Conservation (phyloP, 2,329 filamentous ascomycete species). For the Biscogniauxia mediterranea region DNA sequence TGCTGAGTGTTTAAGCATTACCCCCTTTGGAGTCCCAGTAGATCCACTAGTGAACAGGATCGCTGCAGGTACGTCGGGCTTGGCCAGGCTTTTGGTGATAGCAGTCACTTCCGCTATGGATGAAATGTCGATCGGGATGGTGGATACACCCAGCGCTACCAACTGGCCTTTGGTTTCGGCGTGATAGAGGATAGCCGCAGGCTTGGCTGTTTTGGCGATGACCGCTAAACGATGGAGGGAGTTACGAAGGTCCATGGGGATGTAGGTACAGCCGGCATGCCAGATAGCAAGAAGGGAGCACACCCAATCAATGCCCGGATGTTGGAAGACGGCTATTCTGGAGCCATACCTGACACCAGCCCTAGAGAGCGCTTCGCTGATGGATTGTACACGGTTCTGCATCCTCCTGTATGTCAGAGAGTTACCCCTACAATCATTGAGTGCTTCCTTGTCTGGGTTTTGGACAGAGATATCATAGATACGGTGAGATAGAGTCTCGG, state of each 20-base stretch:
- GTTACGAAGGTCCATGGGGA: slow-evolving; percentile 41
- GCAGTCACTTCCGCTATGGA: not conserved
- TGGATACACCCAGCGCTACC: not conserved
- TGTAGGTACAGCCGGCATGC: slow-evolving; percentile 36
- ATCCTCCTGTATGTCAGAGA: slow-evolving; percentile 37
- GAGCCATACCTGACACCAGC: slow-evolving; percentile 14
- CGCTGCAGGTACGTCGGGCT: slow-evolving; percentile 2
- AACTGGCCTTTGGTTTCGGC: not conserved
- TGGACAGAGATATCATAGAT: slow-evolving; percentile 34
- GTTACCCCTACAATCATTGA: slow-evolving; percentile 20
- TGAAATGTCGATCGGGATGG: not conserved
- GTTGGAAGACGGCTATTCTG: slow-evolving; percentile 40
- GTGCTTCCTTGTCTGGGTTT: slow-evolving; percentile 1
- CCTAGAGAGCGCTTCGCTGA: slow-evolving; percentile 23
- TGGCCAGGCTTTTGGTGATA: not conserved
- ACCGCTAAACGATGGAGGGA: slow-evolving; percentile 7
- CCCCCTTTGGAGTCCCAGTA: slow-evolving; percentile 35
- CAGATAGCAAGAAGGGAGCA: slow-evolving; percentile 41
- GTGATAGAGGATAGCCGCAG: slow-evolving; percentile 4
- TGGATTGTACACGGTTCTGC: slow-evolving; percentile 31
- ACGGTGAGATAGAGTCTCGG: slow-evolving; percentile 25
- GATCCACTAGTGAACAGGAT: slow-evolving; percentile 27
- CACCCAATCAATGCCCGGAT: slow-evolving; percentile 36
- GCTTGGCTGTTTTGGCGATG: slow-evolving; percentile 2
- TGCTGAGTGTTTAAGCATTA: slow-evolving; percentile 26